These are phyloP conservation scores for Pseudogymnoascus sp. DNA, from an alignment of 2,329 filamentous ascomycete genomes.

Conservation along the genomic window DNA sequence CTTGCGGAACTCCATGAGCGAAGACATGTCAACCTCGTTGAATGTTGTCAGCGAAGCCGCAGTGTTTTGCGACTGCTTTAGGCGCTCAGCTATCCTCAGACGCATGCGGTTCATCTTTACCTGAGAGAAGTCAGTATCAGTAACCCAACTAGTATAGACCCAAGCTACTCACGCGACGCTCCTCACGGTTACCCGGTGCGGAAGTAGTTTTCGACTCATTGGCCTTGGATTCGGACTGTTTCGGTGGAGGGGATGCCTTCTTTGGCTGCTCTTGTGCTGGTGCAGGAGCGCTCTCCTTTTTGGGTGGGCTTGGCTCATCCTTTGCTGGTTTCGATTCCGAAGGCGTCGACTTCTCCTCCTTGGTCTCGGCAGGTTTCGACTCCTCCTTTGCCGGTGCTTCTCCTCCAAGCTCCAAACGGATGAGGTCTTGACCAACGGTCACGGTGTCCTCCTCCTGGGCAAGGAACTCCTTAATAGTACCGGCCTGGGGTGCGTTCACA, in stretches of 20 bases:
- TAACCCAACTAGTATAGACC: neutral
- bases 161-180: conserved; percentile 66
- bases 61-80: conserved; percentile 99
- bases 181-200: conserved; percentile 67
- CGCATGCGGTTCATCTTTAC: conserved; percentile 99
- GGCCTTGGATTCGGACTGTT: conserved; percentile 31
- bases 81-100: conserved; percentile 88
- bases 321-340: conserved; percentile 34
- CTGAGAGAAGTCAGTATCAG: conserved; percentile 37
- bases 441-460: conserved; percentile 94
- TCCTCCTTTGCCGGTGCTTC: conserved; percentile 46
- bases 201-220: conserved; percentile 29
- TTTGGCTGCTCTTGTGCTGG: conserved; percentile 33
- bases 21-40: conserved; percentile 99
- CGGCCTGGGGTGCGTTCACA: conserved; percentile 87
- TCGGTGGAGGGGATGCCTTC: conserved; percentile 32
- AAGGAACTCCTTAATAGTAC: conserved; percentile 84
- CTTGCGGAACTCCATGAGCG: conserved; percentile 93
- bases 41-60: conserved; percentile 95
- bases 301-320: conserved; percentile 30
- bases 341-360: conserved; percentile 51
- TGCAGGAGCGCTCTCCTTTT: conserved; percentile 35
- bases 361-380: conserved; percentile 49
- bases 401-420: conserved; percentile 76
- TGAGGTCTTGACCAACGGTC: conserved; percentile 83